A percentile compares a stretch with the other conserved stretches of the same genome.
These are phyloP conservation scores for Phellopilus nigrolimitatus DNA, from an alignment of 1,284 basidiomycete genomes.

Conservation along the genomic window DNA sequence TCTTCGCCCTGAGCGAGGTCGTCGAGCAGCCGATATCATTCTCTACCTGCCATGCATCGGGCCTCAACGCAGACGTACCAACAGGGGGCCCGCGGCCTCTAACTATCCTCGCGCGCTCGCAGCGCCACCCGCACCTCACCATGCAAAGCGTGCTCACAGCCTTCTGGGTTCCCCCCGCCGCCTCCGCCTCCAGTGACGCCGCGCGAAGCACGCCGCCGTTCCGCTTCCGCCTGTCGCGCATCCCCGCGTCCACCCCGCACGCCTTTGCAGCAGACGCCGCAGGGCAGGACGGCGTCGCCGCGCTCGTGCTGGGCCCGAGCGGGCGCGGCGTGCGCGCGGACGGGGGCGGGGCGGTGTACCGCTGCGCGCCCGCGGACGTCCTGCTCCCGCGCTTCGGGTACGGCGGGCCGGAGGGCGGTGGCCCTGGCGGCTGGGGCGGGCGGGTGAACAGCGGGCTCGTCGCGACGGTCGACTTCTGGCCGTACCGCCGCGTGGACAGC, in stretches of 20 bases:
- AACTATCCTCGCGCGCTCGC: slow-evolving; percentile 16
- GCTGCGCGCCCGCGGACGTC: slow-evolving; percentile 11
- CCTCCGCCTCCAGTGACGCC: background rate
- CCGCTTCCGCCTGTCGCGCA: slow-evolving; percentile 12
- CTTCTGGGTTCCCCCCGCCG: background rate
- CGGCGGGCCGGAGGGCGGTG: background rate
- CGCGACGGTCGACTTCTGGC: slow-evolving; percentile 16
- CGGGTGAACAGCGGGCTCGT: background rate
- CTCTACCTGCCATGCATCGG: slow-evolving; percentile 5
- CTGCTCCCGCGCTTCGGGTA: slow-evolving; percentile 8
- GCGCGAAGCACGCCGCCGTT: background rate
- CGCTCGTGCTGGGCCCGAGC: slow-evolving; percentile 7
- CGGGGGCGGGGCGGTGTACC: slow-evolving; percentile 6
- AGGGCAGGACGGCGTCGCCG: background rate
- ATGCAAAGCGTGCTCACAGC: slow-evolving; percentile 13
- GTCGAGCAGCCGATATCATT: slow-evolving; percentile 14
- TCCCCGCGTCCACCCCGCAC: slow-evolving; percentile 6
- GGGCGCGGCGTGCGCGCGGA: slow-evolving; percentile 17
- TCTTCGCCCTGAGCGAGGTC: slow-evolving; percentile 13
- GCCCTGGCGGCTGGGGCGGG: background rate
- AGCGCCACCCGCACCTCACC: slow-evolving; percentile 3
- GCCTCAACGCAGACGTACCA: background rate
- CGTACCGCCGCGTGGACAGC: slow-evolving; percentile 4
- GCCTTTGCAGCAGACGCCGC: background rate
- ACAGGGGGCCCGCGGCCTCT: slow-evolving; percentile 2